Evolutionary conservation across 345 rosid species (phyloP).

Genomic region (Populus alba): DNA sequence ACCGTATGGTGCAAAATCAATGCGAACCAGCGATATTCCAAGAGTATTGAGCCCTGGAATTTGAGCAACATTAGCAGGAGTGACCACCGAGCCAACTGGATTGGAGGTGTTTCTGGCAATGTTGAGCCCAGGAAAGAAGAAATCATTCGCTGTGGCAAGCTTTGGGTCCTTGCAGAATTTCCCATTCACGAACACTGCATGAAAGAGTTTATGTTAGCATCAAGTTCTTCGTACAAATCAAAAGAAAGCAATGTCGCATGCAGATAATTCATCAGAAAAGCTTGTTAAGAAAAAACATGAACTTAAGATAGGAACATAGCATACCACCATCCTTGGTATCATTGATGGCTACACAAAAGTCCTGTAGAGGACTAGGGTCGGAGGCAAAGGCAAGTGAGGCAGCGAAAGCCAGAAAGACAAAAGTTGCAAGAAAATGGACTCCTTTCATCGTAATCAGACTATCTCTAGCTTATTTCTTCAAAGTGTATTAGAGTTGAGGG

Average conservation of each 20-base stretch:
- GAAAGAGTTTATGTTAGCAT: no score
- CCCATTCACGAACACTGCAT: no score
- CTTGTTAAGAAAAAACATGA: no score
- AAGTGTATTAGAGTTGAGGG: not conserved
- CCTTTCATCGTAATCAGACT: not conserved
- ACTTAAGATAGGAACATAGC: not conserved
- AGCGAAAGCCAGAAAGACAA: not conserved
- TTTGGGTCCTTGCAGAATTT: no score
- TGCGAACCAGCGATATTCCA: no score
- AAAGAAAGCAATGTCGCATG: no score
- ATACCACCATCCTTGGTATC: not conserved
- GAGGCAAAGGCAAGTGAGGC: conserved; percentile 5
- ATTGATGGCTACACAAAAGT: conserved; percentile 11
- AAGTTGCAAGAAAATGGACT: not conserved
- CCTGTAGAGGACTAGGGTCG: conserved; percentile 18
- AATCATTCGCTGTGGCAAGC: not conserved
- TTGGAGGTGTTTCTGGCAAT: not conserved
- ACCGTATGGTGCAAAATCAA: no score
- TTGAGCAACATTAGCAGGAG: no score
- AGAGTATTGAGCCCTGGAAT: no score
- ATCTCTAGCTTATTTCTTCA: not conserved
- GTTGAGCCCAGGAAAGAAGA: not conserved
- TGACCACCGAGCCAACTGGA: no score
- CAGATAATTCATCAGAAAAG: no score
- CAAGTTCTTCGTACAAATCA: no score